Evolutionary conservation across 2,329 filamentous ascomycete species (phyloP).

Genomic region (Coniochaeta ligniaria): DNA sequence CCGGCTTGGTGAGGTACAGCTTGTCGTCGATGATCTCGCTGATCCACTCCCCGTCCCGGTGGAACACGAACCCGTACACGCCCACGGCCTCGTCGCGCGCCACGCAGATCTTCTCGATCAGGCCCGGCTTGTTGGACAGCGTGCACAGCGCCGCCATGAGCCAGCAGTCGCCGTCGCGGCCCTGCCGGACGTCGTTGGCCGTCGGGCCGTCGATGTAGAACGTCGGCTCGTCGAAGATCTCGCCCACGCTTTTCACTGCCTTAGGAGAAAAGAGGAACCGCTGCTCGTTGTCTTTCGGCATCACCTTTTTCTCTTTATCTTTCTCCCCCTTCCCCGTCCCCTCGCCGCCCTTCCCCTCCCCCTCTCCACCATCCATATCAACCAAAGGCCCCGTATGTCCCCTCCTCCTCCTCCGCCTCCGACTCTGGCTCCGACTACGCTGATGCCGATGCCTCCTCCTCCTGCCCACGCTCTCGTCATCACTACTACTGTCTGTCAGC

Average conservation of each 20-base stretch:
- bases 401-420: not conserved
- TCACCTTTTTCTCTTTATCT: not conserved
- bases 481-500: not conserved
- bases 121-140: conserved; percentile 62
- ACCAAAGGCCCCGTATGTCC: not conserved
- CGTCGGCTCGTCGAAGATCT: conserved; percentile 68
- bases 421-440: not conserved
- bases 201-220: conserved; percentile 75
- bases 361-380: not conserved
- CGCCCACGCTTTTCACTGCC: conserved; percentile 61
- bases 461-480: not conserved
- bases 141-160: conserved; percentile 75
- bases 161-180: conserved; percentile 78
- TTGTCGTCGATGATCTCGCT: conserved; percentile 52
- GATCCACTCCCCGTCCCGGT: conserved; percentile 70
- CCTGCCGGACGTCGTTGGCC: conserved; percentile 73
- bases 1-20: conserved; percentile 46
- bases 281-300: conserved; percentile 5
- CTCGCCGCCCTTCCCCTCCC: not conserved
- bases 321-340: not conserved
- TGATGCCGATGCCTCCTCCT: not conserved
- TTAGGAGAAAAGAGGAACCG: conserved; percentile 21
- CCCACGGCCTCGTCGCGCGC: conserved; percentile 65
- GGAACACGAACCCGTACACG: conserved; percentile 81
- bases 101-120: conserved; percentile 70